phyloP scores from a whole-genome alignment of 345 rosid genomes.

The Salix caprea region DNA sequence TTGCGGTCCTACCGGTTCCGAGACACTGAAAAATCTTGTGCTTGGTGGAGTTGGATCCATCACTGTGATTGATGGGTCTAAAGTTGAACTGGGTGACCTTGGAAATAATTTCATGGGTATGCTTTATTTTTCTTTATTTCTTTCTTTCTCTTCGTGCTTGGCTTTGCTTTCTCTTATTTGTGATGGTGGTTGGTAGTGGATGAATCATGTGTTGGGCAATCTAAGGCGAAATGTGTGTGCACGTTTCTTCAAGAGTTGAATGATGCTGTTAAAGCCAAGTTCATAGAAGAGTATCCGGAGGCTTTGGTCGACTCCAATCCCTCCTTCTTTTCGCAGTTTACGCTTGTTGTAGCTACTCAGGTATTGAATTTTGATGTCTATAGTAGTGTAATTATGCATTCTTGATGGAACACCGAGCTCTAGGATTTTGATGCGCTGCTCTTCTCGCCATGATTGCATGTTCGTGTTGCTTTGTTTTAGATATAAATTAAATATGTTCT shows the following conservation, averaged over 20 bases:
- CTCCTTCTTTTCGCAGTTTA: constrained; percentile 86
- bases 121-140: not conserved
- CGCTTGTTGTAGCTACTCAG: constrained; percentile 90
- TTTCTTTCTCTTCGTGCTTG: not conserved
- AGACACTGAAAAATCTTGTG: constrained; percentile 90
- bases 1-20: constrained; percentile 98
- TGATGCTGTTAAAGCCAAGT: constrained; percentile 94
- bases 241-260: constrained; percentile 92
- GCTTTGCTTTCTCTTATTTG: not conserved
- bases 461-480: no score
- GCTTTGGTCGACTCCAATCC: constrained; percentile 60
- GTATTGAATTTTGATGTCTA: constrained; percentile 26
- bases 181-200: constrained; percentile 51
- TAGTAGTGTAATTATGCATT: not conserved
- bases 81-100: constrained; percentile 80
- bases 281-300: constrained; percentile 83
- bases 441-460: no score
- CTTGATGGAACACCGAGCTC: not conserved
- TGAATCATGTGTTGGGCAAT: constrained; percentile 63
- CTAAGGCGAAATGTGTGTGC: constrained; percentile 87
- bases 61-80: constrained; percentile 89
- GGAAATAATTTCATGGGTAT: constrained; percentile 97
- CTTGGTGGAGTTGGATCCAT: constrained; percentile 96
- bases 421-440: no score
- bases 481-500: not conserved